A percentile compares a stretch with the other conserved stretches of the same genome.
phyloP scores from a whole-genome alignment of 352 stramenopile genomes.

The Phytophthora tubulina region DNA sequence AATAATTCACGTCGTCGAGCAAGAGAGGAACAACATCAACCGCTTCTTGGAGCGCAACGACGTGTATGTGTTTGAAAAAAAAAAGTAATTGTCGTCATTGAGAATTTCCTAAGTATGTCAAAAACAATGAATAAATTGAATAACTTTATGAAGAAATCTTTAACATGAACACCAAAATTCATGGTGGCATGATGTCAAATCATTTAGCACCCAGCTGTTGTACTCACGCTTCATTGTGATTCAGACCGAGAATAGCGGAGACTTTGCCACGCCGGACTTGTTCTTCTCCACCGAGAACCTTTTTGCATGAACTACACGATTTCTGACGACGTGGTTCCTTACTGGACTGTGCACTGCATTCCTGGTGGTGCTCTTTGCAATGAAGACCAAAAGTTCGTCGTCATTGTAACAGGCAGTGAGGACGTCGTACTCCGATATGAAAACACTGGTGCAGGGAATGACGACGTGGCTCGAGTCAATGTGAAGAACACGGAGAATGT shows the following conservation, averaged over 20 bases:
- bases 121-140: constrained; percentile 18
- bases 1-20: constrained; percentile 32
- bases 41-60: constrained; percentile 25
- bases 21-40: constrained; percentile 26
- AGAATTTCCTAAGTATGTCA: background rate
- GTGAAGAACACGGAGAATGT: background rate
- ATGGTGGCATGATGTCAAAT: constrained; percentile 13
- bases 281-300: background rate
- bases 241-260: background rate
- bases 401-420: constrained; percentile 36
- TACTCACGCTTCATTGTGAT: no score
- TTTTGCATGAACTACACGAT: constrained; percentile 12
- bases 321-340: constrained; percentile 16
- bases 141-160: background rate
- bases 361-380: constrained; percentile 12
- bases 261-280: background rate
- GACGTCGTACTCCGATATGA: constrained; percentile 34
- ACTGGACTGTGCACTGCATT: constrained; percentile 31
- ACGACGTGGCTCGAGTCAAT: constrained; percentile 30
- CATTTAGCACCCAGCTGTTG: background rate
- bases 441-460: background rate
- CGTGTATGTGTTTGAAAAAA: constrained; percentile 35
- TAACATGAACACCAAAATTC: background rate
- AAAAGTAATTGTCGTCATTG: background rate
- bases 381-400: constrained; percentile 21